Evolutionary conservation across 495 filamentous ascomycete genomes (phyloP).

Genomic region (Penicillium cosmopolitanum): DNA sequence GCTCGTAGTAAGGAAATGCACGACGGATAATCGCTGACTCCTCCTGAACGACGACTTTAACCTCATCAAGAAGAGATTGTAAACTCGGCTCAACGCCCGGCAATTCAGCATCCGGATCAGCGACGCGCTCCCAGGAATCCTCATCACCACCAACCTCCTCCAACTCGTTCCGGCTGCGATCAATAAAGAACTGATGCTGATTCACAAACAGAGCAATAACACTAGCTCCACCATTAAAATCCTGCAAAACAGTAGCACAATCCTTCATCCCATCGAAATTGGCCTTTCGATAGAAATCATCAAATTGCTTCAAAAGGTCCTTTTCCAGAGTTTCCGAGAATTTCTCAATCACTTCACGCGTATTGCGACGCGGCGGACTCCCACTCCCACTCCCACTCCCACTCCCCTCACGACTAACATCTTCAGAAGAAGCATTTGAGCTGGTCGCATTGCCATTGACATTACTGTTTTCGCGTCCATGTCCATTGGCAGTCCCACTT

Average conservation of each 20-base stretch:
- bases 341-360: slow-evolving; percentile 90
- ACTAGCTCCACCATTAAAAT: slow-evolving; percentile 94
- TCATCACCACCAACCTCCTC: slow-evolving; percentile 85
- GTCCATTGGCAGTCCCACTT: slow-evolving; percentile 50
- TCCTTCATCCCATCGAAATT: slow-evolving; percentile 97
- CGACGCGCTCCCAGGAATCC: slow-evolving; percentile 86
- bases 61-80: slow-evolving; percentile 89
- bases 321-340: slow-evolving; percentile 96
- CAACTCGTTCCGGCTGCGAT: slow-evolving; percentile 82
- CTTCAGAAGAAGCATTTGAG: slow-evolving; percentile 38
- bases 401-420: slow-evolving; percentile 40
- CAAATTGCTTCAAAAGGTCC: slow-evolving; percentile 93
- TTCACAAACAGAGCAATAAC: slow-evolving; percentile 97
- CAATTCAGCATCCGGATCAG: slow-evolving; percentile 90
- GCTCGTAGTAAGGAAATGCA: slow-evolving; percentile 95
- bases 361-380: slow-evolving; percentile 58
- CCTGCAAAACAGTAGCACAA: slow-evolving; percentile 89
- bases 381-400: slow-evolving; percentile 9
- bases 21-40: slow-evolving; percentile 94
- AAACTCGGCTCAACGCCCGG: slow-evolving; percentile 90
- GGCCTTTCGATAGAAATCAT: slow-evolving; percentile 89
- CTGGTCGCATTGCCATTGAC: background rate
- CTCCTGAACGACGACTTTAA: slow-evolving; percentile 93
- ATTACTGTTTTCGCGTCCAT: slow-evolving; percentile 10
- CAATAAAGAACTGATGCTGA: slow-evolving; percentile 99